These are phyloP conservation scores for Carex myosuroides DNA, from an alignment of 176 grass and related monocot species.

Conservation along the genomic window DNA sequence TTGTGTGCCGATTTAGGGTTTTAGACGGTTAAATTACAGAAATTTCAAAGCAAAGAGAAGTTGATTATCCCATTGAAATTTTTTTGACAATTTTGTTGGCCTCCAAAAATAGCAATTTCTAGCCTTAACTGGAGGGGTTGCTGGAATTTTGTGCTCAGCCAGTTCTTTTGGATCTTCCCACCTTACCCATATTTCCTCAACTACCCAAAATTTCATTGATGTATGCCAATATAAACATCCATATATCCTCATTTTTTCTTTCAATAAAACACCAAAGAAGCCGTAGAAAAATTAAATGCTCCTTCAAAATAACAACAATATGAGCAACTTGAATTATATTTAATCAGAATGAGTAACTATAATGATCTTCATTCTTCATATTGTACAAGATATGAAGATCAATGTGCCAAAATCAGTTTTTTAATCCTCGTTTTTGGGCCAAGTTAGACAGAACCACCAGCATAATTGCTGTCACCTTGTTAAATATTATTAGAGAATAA, in stretches of 20 bases:
- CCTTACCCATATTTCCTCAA: neutral
- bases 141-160: neutral
- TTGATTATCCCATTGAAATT: neutral
- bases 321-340: neutral
- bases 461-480: conserved; percentile 12
- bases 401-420: neutral
- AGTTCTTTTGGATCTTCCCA: neutral
- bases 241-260: neutral
- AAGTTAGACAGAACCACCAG: neutral
- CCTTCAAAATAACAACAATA: neutral
- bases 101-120: neutral
- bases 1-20: neutral
- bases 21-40: neutral
- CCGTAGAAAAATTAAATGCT: neutral
- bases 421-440: neutral
- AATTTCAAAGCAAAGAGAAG: neutral
- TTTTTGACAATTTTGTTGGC: neutral
- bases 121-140: neutral
- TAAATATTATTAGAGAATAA: neutral
- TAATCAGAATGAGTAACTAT: neutral
- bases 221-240: neutral
- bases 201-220: neutral
- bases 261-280: neutral
- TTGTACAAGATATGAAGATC: neutral
- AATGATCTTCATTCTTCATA: neutral